Evolutionary conservation across 345 rosid species (phyloP), one percentile per base, ranked within the genome.

Genomic region (Zanthoxylum bungeanum): DNA sequence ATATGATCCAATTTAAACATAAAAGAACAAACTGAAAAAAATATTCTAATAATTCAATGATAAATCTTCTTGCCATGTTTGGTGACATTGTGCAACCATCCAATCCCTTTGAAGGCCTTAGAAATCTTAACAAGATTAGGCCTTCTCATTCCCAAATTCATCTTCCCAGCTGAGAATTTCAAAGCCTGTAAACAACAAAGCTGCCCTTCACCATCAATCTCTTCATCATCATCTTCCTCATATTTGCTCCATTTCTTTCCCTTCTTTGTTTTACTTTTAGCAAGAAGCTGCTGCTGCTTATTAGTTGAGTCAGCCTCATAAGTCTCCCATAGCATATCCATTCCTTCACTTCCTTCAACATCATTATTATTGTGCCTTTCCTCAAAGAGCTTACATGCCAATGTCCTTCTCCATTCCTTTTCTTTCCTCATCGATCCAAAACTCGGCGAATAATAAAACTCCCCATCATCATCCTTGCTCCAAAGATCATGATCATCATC

Each of bases 311-410:
- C 84, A 2, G 85, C 77, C 88, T 90, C 99, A 49, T 89, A 86
- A 19, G 96, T 77, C 81, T 95, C 98, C 99, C 99, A 95, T 25
- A 95, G 86, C 82, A 82, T 75, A 60, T 95, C 99, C 99, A 95
- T 95, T 9, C 91, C 96, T 78, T 92, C 91, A 53, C 77, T 80
- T 25, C 85, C 83, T 12, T n/a, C n/a, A n/a, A n/a, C n/a, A n/a
- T 72, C 76, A 30, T 4, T 82, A 63, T 80, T 61, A 9, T 36
- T 86, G 78, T 86, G 92, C 71, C 98, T 82, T 83, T 95, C 99
- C 65, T 95, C 97, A 28, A 89, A 92, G 4, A 92, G 86, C 82
- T 95, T 95, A 82, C 99, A 86, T 2, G 99, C 98, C 64, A 95
- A 66, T 27, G 99, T 95, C 84, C 99, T 88, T 60, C 87, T 92